phyloP scores from a whole-genome alignment of 495 filamentous ascomycete species.

The Penicillium parvum region DNA sequence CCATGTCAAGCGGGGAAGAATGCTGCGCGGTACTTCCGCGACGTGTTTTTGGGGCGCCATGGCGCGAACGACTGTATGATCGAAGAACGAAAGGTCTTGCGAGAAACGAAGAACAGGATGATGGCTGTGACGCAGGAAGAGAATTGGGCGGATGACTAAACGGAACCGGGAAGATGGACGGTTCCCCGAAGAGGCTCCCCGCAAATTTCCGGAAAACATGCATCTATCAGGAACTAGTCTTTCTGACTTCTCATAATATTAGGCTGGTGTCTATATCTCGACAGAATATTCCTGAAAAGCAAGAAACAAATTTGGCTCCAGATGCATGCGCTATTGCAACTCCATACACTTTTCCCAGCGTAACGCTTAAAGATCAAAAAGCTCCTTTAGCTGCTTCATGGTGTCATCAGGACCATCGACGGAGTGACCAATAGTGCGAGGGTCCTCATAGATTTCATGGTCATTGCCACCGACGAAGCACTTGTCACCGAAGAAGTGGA shows the following conservation, averaged over 20 bases:
- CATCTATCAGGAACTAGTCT: background rate
- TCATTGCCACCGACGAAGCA: slow-evolving; percentile 86
- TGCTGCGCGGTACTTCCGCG: slow-evolving; percentile 35
- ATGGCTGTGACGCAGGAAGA: slow-evolving; percentile 13
- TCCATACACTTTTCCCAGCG: slow-evolving; percentile 1
- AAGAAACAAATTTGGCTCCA: background rate
- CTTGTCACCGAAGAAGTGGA: slow-evolving; percentile 99
- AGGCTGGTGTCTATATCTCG: slow-evolving; percentile 1
- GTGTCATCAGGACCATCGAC: slow-evolving; percentile 82
- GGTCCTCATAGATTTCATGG: slow-evolving; percentile 84
- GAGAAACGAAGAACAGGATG: too few species aligned
- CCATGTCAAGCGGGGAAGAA: slow-evolving; percentile 45
- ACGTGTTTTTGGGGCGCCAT: slow-evolving; percentile 40
- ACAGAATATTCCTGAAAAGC: background rate
- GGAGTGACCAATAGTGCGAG: slow-evolving; percentile 75
- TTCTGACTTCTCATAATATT: slow-evolving; percentile 7
- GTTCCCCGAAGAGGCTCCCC: slow-evolving; percentile 8
- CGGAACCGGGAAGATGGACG: slow-evolving; percentile 18
- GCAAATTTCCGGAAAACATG: slow-evolving; percentile 12
- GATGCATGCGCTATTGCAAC: slow-evolving; percentile 16
- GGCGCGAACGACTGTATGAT: background rate
- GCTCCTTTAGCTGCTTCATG: slow-evolving; percentile 64
- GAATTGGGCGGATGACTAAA: slow-evolving; percentile 21
- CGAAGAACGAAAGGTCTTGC: background rate
- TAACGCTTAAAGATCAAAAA: slow-evolving; percentile 62